phyloP scores from a whole-genome alignment of 2,329 filamentous ascomycete species.

The Colletotrichum euphorbiae region DNA sequence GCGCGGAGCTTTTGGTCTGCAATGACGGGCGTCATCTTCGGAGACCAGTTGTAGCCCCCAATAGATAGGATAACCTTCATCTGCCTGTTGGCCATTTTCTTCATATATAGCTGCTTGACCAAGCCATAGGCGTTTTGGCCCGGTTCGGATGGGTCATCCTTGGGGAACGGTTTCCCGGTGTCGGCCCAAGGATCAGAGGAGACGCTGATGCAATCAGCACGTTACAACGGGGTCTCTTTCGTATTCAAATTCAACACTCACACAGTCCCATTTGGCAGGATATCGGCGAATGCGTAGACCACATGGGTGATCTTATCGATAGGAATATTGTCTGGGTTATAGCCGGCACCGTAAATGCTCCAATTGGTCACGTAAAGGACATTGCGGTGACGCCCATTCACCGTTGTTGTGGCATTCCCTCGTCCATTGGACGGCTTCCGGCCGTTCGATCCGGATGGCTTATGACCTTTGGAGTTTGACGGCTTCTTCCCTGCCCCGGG shows the following conservation, averaged over 20 bases:
- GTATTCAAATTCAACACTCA: neutral
- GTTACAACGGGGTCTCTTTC: no score
- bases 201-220: slow-evolving; percentile 39
- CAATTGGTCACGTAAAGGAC: slow-evolving; percentile 34
- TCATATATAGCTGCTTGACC: slow-evolving; percentile 80
- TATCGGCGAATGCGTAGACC: slow-evolving; percentile 32
- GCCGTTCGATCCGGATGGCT: no score
- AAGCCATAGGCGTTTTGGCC: slow-evolving; percentile 83
- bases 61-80: slow-evolving; percentile 84
- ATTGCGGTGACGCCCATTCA: slow-evolving; percentile 13
- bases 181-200: slow-evolving; percentile 51
- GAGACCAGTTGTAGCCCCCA: slow-evolving; percentile 86
- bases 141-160: slow-evolving; percentile 16
- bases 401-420: neutral
- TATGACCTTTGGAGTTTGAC: no score
- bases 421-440: no score
- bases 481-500: no score
- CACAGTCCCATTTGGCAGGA: slow-evolving; percentile 31
- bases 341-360: slow-evolving; percentile 31
- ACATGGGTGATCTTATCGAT: slow-evolving; percentile 24
- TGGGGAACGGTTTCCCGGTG: slow-evolving; percentile 23
- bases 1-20: slow-evolving; percentile 70
- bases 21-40: slow-evolving; percentile 77
- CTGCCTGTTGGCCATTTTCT: slow-evolving; percentile 82
- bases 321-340: slow-evolving; percentile 21